Base-by-base conservation (phyloP, 805 yeast genomes). In the Tetrapisispora fleetii region DNA sequence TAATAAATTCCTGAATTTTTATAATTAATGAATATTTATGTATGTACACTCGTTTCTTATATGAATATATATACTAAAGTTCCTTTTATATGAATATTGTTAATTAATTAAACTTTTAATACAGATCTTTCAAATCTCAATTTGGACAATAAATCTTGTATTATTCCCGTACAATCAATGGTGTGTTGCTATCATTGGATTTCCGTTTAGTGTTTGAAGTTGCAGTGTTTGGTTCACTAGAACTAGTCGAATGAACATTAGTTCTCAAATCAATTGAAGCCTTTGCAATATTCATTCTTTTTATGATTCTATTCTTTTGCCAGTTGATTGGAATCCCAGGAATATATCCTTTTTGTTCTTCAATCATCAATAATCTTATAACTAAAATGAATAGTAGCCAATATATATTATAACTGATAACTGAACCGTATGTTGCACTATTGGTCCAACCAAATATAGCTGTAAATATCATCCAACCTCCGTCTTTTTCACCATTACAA, bases 391-490 rank as follows among this genome's bases (percentile, higher is more conserved):
- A 62, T 3, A 67, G 63, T 1, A 70, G 30, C 97, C 96, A 89
- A 64, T 83, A 89, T 0, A 72, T 48, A 52, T 77, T 75, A 67
- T 89, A 89, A 45, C 89, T 77, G 5, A 75, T 63, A 0, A 89
- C 89, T 19, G 95, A 85, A 4, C 95, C 95, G 60, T 83, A 86
- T 0, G 97, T 89, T 2, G 96, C 96, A 53, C 90, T 79, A 63
- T 89, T 89, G 14, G 93, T 88, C 97, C 97, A 89, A 1, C 97
- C 97, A 45, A 89, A 74, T 5, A 89, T 71, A 1, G 95, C 96
- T 35, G 90, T 87, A 58, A 85, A 74, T 35, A 89, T 71, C 95
- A 88, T 87, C 95, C 95, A 89, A 32, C 82, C 79, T 4, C 95
- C 95, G 59, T 89, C 96, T n/a, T 77, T 84, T 55, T 85, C 83